A percentile compares a stretch with the other conserved stretches of the same genome.
These are phyloP conservation scores for Tothia fuscella DNA, from an alignment of 2,329 filamentous ascomycete genomes.

Conservation along the genomic window DNA sequence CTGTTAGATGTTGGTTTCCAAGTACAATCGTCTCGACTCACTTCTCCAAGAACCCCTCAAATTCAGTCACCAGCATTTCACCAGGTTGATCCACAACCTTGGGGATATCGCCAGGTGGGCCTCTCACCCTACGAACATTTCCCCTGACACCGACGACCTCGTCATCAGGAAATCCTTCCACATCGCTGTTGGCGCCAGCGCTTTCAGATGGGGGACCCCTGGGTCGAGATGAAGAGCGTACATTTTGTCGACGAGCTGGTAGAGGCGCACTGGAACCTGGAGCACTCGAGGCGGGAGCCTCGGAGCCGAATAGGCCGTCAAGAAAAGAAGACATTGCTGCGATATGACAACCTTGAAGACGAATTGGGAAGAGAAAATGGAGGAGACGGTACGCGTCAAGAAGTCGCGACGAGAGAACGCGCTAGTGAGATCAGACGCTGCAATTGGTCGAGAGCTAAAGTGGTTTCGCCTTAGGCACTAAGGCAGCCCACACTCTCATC, in stretches of 20 bases:
- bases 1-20: conserved; percentile 6
- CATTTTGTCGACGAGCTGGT: conserved; percentile 19
- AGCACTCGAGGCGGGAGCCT: conserved; percentile 21
- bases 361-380: neutral
- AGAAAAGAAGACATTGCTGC: conserved; percentile 38
- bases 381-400: no score
- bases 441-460: no score
- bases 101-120: conserved; percentile 47
- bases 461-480: no score
- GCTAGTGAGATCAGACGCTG: no score
- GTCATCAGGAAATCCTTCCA: conserved; percentile 46
- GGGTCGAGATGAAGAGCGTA: conserved; percentile 42
- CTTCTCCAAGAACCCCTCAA: conserved; percentile 71
- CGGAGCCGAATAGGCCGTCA: conserved; percentile 38
- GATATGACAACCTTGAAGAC: neutral
- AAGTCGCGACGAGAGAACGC: no score
- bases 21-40: conserved; percentile 27
- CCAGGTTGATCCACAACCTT: conserved; percentile 67
- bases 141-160: conserved; percentile 45
- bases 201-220: conserved; percentile 40
- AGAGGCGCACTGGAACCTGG: conserved; percentile 19
- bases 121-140: conserved; percentile 32
- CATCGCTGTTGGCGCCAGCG: conserved; percentile 42
- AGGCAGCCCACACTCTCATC: no score
- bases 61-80: conserved; percentile 60